A percentile compares a stretch with the other conserved stretches of the same genome.
These are phyloP conservation scores for Lachnellula hyalina DNA, from an alignment of 2,329 filamentous ascomycete species.

Conservation along the genomic window DNA sequence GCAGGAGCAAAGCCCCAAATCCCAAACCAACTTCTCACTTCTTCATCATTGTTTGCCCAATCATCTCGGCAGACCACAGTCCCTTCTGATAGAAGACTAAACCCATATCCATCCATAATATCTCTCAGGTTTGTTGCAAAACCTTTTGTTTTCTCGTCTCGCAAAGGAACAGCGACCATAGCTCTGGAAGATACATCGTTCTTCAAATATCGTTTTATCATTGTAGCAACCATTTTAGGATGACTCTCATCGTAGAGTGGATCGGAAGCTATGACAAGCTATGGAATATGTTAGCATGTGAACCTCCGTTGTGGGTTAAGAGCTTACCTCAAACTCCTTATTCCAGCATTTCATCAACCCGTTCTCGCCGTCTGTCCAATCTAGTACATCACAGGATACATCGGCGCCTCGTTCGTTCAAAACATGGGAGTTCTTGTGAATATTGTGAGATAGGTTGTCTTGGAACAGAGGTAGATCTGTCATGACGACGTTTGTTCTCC, in stretches of 20 bases:
- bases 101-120: conserved; percentile 51
- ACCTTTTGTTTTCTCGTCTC: conserved; percentile 59
- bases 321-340: conserved; percentile 30
- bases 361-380: conserved; percentile 34
- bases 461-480: conserved; percentile 76
- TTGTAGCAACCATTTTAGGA: conserved; percentile 57
- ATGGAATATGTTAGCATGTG: conserved; percentile 32
- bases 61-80: conserved; percentile 66
- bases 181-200: conserved; percentile 53
- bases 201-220: conserved; percentile 64
- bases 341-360: conserved; percentile 31
- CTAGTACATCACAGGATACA: conserved; percentile 58
- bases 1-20: conserved; percentile 1
- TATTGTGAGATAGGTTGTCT: conserved; percentile 29
- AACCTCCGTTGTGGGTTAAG: background rate
- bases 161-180: conserved; percentile 74
- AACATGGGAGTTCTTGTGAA: conserved; percentile 39
- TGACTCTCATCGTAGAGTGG: conserved; percentile 81
- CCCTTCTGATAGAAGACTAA: conserved; percentile 53
- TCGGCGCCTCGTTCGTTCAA: conserved; percentile 51
- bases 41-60: conserved; percentile 53
- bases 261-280: conserved; percentile 74
- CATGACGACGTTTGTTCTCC: conserved; percentile 60
- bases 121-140: conserved; percentile 60
- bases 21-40: conserved; percentile 9